phyloP scores from a whole-genome alignment of 805 yeast species.

The Yarrowia sp. region DNA sequence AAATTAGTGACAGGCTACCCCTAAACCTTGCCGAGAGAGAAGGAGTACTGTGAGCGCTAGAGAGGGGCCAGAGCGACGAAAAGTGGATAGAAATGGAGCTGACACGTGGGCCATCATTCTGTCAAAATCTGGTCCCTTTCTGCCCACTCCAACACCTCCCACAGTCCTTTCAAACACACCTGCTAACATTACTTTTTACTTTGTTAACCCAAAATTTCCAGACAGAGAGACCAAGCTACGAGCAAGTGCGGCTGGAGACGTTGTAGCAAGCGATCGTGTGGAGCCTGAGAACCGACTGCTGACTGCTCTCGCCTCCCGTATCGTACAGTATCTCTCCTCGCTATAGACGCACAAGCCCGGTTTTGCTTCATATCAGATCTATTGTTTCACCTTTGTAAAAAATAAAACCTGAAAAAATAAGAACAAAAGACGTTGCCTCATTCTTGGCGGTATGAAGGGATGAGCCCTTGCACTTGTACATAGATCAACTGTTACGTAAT shows the following conservation, averaged over 20 bases:
- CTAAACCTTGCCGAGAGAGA: neutral
- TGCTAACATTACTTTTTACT: slow-evolving; percentile 13
- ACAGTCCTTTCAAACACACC: neutral
- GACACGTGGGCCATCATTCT: neutral
- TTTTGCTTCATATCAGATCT: slow-evolving; percentile 24
- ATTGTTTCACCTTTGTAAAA: slow-evolving; percentile 8
- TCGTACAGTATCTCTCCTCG: neutral
- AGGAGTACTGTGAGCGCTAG: neutral
- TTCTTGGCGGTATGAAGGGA: neutral
- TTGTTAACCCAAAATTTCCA: slow-evolving; percentile 24
- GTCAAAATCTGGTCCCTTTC: no score
- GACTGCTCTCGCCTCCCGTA: no score
- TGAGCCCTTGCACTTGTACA: no score
- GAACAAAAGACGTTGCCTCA: neutral
- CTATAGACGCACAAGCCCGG: neutral
- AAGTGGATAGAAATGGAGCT: neutral
- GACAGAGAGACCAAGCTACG: neutral
- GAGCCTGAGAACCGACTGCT: neutral
- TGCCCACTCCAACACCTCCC: neutral
- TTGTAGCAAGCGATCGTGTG: slow-evolving; percentile 16
- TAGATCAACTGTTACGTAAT: no score
- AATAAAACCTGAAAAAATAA: no score
- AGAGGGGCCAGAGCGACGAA: no score
- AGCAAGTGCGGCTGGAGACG: slow-evolving; percentile 19
- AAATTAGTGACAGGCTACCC: slow-evolving; percentile 25